Percentiles rank a stretch among this genome's conserved stretches.
Conservation (phyloP, 257 asterid species). For the Asclepias syriaca region DNA sequence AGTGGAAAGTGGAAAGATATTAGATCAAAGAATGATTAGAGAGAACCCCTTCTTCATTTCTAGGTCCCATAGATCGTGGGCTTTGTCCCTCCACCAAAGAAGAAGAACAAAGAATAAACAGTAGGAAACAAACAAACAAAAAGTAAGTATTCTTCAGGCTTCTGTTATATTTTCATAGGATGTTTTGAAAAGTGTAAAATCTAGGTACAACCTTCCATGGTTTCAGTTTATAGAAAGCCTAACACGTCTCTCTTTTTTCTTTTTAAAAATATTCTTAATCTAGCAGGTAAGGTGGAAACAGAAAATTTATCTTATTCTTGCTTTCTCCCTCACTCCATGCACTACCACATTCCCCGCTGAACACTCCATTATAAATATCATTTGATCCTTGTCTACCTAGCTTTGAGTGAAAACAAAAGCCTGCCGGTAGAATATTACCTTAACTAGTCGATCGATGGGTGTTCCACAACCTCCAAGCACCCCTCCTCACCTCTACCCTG, state of each 20-base stretch:
- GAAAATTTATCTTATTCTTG: background rate
- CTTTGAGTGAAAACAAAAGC: background rate
- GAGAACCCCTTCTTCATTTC: background rate
- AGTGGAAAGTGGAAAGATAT: background rate
- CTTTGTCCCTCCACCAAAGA: background rate
- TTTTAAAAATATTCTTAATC: too few species aligned
- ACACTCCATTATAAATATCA: background rate
- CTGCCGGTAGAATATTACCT: background rate
- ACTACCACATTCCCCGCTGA: background rate
- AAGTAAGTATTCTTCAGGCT: background rate
- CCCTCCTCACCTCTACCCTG: conserved; percentile 49
- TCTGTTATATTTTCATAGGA: background rate
- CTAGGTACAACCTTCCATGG: background rate
- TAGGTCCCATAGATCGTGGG: conserved; percentile 2
- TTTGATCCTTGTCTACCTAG: background rate
- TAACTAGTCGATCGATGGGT: background rate
- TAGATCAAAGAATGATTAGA: background rate
- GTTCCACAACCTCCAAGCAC: conserved; percentile 24
- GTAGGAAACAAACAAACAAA: background rate
- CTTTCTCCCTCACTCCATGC: background rate
- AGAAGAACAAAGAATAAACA: conserved; percentile 2
- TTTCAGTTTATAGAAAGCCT: background rate
- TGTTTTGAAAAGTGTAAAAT: background rate
- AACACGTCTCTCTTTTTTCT: background rate
- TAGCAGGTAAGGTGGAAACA: too few species aligned